A percentile compares a stretch with the other conserved stretches of the same genome.
These are phyloP conservation scores for Oryza brachyantha DNA, from an alignment of 176 grass and related monocot species.

Conservation along the genomic window DNA sequence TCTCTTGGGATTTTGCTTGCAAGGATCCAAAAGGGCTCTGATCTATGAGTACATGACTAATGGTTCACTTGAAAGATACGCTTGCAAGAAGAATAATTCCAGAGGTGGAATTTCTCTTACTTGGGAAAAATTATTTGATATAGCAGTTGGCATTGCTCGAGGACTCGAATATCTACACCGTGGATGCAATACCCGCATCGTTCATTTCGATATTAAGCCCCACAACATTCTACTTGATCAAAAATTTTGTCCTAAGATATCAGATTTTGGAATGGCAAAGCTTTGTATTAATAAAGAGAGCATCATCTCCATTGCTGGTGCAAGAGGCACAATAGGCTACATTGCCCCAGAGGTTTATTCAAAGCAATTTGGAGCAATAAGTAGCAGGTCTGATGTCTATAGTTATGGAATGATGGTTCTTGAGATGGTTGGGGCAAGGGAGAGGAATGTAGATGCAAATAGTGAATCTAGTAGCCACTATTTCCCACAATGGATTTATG, in stretches of 20 bases:
- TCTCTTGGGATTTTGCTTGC: slow-evolving; percentile 43
- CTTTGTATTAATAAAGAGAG: slow-evolving; percentile 28
- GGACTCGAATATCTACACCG: slow-evolving; percentile 43
- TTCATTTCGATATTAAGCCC: slow-evolving; percentile 49
- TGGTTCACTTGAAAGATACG: slow-evolving; percentile 41
- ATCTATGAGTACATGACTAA: slow-evolving; percentile 56
- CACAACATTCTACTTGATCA: slow-evolving; percentile 40
- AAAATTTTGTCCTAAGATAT: slow-evolving; percentile 41
- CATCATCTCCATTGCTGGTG: slow-evolving; percentile 23
- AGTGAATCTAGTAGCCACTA: slow-evolving; percentile 26
- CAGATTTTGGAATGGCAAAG: slow-evolving; percentile 41
- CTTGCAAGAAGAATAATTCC: background rate
- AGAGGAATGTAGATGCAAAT: slow-evolving; percentile 5
- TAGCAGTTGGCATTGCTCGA: slow-evolving; percentile 45
- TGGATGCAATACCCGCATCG: slow-evolving; percentile 35
- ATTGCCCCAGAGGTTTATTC: slow-evolving; percentile 33
- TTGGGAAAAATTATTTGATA: slow-evolving; percentile 45
- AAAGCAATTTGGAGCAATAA: slow-evolving; percentile 31
- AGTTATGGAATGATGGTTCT: slow-evolving; percentile 66
- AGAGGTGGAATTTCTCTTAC: background rate
- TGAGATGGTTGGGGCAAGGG: slow-evolving; percentile 51
- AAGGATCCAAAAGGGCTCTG: slow-evolving; percentile 46
- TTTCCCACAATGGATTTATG: slow-evolving; percentile 43
- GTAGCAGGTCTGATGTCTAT: slow-evolving; percentile 57
- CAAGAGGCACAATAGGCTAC: slow-evolving; percentile 40